These are phyloP conservation scores for Dioscorea zingiberensis DNA, from an alignment of 106 monocot species.

Conservation along the genomic window DNA sequence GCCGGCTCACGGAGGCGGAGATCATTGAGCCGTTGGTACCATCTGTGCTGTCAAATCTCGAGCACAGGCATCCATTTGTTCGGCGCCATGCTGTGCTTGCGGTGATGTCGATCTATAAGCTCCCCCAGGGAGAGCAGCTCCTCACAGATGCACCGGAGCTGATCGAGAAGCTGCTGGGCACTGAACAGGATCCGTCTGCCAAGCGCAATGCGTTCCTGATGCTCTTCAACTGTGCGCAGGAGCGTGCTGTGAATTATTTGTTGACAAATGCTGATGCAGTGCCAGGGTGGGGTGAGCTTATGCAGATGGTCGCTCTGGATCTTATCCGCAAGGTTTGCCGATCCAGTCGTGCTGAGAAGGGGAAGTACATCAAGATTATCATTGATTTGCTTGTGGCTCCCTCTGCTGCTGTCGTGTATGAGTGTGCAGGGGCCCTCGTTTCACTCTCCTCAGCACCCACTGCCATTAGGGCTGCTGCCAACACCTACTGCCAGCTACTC, in stretches of 20 bases:
- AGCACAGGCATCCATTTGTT: constrained; percentile 59
- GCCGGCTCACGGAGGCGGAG: constrained; percentile 58
- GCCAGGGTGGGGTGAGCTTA: constrained; percentile 63
- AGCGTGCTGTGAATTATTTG: constrained; percentile 66
- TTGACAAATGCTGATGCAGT: constrained; percentile 60
- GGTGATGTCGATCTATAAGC: constrained; percentile 38
- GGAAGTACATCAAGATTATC: constrained; percentile 75
- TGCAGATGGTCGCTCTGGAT: constrained; percentile 93
- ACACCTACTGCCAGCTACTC: constrained; percentile 86
- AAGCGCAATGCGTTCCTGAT: constrained; percentile 85
- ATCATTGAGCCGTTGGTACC: constrained; percentile 70
- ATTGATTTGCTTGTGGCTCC: constrained; percentile 50
- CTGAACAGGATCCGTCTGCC: constrained; percentile 73
- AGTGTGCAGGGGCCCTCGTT: constrained; percentile 77
- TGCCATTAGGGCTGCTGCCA: constrained; percentile 76
- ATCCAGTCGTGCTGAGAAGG: constrained; percentile 63
- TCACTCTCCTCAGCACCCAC: constrained; percentile 88
- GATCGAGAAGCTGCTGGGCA: constrained; percentile 49
- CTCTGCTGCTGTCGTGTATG: constrained; percentile 69
- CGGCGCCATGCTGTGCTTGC: constrained; percentile 51
- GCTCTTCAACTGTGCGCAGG: constrained; percentile 80
- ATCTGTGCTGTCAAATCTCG: constrained; percentile 48
- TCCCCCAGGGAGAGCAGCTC: constrained; percentile 66
- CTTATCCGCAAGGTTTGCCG: constrained; percentile 90
- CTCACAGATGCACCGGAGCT: constrained; percentile 66